phyloP scores from a whole-genome alignment of 805 yeast species.

The Zygoascus bituminiphila region DNA sequence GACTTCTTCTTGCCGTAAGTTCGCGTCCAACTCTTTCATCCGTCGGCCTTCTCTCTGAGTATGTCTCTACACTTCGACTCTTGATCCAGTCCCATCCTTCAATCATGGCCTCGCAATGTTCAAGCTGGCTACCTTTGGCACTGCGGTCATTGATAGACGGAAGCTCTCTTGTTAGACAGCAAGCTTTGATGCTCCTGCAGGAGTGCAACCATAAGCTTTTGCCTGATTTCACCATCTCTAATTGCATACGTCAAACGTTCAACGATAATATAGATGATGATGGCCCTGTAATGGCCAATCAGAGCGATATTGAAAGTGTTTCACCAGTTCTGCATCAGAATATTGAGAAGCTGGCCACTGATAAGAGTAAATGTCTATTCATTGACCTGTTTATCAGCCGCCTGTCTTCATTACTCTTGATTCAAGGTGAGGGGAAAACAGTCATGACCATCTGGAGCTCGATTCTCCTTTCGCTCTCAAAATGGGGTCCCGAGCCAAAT shows the following conservation, averaged over 20 bases:
- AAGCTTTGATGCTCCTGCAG: constrained; percentile 13
- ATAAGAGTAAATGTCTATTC: neutral
- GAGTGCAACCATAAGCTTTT: constrained; percentile 11
- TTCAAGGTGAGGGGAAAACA: constrained; percentile 9
- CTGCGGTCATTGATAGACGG: constrained; percentile 9
- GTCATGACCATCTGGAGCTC: constrained; percentile 16
- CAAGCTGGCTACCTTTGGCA: constrained; percentile 15
- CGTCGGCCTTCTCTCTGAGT: constrained; percentile 13
- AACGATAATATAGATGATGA: constrained; percentile 1
- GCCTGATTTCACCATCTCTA: constrained; percentile 5
- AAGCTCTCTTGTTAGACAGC: constrained; percentile 11
- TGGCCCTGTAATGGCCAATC: neutral
- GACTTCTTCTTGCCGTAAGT: constrained; percentile 11
- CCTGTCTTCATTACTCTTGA: constrained; percentile 1
- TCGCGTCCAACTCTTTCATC: constrained; percentile 13
- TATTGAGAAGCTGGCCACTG: neutral
- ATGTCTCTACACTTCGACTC: constrained; percentile 9
- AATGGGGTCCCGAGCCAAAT: constrained; percentile 12
- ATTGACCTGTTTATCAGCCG: constrained; percentile 6
- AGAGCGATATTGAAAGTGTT: neutral
- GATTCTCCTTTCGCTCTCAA: constrained; percentile 6
- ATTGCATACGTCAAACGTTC: neutral
- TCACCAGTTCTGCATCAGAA: neutral
- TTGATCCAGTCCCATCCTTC: constrained; percentile 8
- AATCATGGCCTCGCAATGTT: constrained; percentile 11